Evolutionary conservation across 2,329 filamentous ascomycete species (phyloP).

Genomic region (Geosmithia flava): DNA sequence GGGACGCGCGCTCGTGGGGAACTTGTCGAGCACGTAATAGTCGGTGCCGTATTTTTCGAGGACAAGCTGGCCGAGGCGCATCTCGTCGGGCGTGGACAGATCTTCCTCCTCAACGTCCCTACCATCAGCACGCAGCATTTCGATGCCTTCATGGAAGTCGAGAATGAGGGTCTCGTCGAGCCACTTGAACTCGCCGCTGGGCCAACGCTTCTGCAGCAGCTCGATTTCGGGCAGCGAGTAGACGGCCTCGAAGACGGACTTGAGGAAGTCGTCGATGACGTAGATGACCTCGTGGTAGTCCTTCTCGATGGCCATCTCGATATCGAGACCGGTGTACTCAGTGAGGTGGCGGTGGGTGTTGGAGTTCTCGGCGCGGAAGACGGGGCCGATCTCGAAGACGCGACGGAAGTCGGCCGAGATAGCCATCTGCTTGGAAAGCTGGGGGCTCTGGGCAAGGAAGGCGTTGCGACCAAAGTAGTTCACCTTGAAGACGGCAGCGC

Average conservation of each 20-base stretch:
- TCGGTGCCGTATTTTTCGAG: conserved; percentile 81
- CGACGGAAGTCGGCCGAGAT: conserved; percentile 81
- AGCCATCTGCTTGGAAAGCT: conserved; percentile 86
- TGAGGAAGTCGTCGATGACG: conserved; percentile 69
- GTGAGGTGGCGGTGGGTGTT: conserved; percentile 92
- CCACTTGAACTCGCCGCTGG: conserved; percentile 78
- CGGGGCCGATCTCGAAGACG: conserved; percentile 61
- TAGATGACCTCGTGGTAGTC: conserved; percentile 80
- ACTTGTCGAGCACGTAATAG: conserved; percentile 91
- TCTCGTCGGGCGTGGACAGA: conserved; percentile 74
- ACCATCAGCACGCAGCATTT: conserved; percentile 73
- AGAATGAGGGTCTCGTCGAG: conserved; percentile 75
- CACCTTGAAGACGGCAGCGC: conserved; percentile 80
- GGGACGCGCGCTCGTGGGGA: conserved; percentile 70
- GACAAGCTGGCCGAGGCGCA: conserved; percentile 70
- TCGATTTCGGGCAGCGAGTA: conserved; percentile 55
- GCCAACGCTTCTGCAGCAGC: conserved; percentile 70
- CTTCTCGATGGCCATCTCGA: conserved; percentile 84
- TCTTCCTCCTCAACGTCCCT: conserved; percentile 67
- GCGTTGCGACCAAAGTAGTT: conserved; percentile 83
- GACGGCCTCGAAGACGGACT: conserved; percentile 46
- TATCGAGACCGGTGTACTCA: conserved; percentile 84
- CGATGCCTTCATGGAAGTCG: conserved; percentile 65
- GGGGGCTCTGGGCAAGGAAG: conserved; percentile 84
- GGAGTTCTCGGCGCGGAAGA: conserved; percentile 90